These are phyloP conservation scores for Fusarium bulbicola DNA, from an alignment of 2,329 filamentous ascomycete species.

Conservation along the genomic window DNA sequence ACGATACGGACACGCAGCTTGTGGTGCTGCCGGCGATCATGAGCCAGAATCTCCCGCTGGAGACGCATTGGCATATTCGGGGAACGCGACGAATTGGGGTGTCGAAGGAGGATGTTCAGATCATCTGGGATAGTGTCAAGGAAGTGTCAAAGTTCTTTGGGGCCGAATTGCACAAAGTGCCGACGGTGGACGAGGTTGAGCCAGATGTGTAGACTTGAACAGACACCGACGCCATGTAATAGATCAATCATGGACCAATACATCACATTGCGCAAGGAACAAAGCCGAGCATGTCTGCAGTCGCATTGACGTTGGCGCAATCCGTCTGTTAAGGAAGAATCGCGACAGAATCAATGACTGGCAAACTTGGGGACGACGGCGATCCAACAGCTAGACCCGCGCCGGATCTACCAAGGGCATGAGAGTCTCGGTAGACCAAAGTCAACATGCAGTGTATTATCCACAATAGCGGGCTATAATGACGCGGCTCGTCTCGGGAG, in stretches of 20 bases:
- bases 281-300: not conserved
- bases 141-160: slow-evolving; percentile 41
- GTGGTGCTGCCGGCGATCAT: slow-evolving; percentile 64
- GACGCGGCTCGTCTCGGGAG: not conserved
- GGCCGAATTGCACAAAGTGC: slow-evolving; percentile 35
- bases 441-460: not conserved
- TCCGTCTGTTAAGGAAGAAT: not conserved
- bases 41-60: slow-evolving; percentile 63
- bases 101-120: slow-evolving; percentile 39
- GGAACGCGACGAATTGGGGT: slow-evolving; percentile 43
- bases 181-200: slow-evolving; percentile 44
- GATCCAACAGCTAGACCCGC: too few relatives aligned
- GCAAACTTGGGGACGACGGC: not conserved
- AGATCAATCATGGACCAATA: not conserved
- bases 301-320: too few relatives aligned
- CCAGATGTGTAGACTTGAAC: slow-evolving; percentile 29
- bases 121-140: slow-evolving; percentile 40
- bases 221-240: not conserved
- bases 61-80: slow-evolving; percentile 63
- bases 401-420: too few relatives aligned
- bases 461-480: too few relatives aligned
- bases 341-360: not conserved
- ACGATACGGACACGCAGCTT: slow-evolving; percentile 63
- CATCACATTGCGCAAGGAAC: not conserved
- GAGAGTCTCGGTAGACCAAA: not conserved